Conservation (phyloP, 345 rosid genomes). For the Populus davidiana region DNA sequence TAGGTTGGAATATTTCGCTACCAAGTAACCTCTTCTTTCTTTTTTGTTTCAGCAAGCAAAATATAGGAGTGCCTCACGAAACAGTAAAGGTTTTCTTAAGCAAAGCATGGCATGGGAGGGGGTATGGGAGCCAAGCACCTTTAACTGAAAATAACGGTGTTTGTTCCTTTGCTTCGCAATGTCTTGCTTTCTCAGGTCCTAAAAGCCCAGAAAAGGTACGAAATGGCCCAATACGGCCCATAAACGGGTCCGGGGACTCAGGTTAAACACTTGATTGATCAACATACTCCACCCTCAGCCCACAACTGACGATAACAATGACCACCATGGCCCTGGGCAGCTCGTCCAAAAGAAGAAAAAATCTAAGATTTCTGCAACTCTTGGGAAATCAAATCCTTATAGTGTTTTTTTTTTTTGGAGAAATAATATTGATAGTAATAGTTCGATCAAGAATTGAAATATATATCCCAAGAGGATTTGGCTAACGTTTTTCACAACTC, state of each 20-base stretch:
- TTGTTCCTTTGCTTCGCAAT: too few species aligned
- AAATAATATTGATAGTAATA: too few species aligned
- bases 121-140: too few species aligned
- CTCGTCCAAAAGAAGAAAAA: not conserved
- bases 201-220: not conserved
- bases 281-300: not conserved
- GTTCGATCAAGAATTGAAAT: too few species aligned
- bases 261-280: not conserved
- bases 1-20: not conserved
- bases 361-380: too few species aligned
- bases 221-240: not conserved
- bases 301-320: not conserved
- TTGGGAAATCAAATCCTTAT: not conserved
- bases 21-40: not conserved
- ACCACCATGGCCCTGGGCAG: not conserved
- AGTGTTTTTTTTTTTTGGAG: not conserved
- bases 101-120: not conserved
- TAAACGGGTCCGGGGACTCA: not conserved
- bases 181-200: not conserved
- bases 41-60: not conserved
- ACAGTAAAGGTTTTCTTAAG: not conserved
- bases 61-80: not conserved
- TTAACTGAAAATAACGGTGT: not conserved
- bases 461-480: too few species aligned
- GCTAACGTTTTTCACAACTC: too few species aligned